Conservation (phyloP, 352 stramenopile genomes). For the Elongisporangium anandrum region DNA sequence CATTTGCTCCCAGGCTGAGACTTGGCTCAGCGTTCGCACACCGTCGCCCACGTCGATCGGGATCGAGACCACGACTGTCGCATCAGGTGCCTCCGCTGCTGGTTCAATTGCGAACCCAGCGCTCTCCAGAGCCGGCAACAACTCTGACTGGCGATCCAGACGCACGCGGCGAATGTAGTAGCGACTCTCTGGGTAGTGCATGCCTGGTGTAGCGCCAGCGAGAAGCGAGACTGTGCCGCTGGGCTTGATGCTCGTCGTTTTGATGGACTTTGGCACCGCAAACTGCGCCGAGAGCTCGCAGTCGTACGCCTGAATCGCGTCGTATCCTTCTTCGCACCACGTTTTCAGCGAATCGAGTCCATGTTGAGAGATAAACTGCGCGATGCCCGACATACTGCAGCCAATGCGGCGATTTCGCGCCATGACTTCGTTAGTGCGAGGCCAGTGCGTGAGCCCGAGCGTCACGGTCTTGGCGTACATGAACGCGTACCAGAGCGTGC, state of each 20-base stretch:
- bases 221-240: slow-evolving; percentile 91
- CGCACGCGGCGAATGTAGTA: slow-evolving; percentile 92
- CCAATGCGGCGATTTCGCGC: slow-evolving; percentile 90
- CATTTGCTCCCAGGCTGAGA: slow-evolving; percentile 93
- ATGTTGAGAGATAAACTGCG: slow-evolving; percentile 86
- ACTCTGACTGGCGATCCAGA: slow-evolving; percentile 74
- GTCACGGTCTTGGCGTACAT: slow-evolving; percentile 95
- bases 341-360: slow-evolving; percentile 78
- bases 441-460: slow-evolving; percentile 88
- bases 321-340: slow-evolving; percentile 88
- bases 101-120: slow-evolving; percentile 84
- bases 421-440: slow-evolving; percentile 91
- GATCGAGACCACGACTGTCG: slow-evolving; percentile 89
- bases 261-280: slow-evolving; percentile 86
- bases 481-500: slow-evolving; percentile 86
- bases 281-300: slow-evolving; percentile 62
- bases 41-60: slow-evolving; percentile 86
- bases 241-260: slow-evolving; percentile 91
- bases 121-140: slow-evolving; percentile 62
- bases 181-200: slow-evolving; percentile 91
- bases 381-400: slow-evolving; percentile 90
- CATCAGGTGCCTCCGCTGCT: slow-evolving; percentile 45
- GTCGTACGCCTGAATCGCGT: slow-evolving; percentile 73
- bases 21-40: slow-evolving; percentile 74
- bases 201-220: slow-evolving; percentile 89